Evolutionary conservation across 768 basidiomycete species (phyloP).

Genomic region (Suillus bovinus): DNA sequence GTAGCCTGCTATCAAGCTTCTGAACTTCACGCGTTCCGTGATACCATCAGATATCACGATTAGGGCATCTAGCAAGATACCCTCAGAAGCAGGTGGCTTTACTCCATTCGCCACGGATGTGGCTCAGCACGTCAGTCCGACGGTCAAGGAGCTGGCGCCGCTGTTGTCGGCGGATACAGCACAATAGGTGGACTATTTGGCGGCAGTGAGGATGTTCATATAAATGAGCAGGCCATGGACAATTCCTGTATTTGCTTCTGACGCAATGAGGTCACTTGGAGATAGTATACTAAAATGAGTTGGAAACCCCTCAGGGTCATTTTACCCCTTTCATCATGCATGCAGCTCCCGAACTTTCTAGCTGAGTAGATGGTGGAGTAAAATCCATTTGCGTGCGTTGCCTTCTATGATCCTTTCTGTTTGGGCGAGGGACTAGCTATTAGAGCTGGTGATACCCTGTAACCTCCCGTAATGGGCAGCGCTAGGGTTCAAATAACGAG

Average conservation of each 20-base stretch:
- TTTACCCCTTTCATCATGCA: background rate
- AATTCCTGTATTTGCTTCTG: background rate
- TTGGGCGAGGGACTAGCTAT: background rate
- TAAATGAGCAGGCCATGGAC: background rate
- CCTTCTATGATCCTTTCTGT: background rate
- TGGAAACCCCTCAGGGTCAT: background rate
- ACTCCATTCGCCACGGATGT: constrained; percentile 28
- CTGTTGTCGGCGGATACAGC: constrained; percentile 28
- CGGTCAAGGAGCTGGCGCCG: constrained; percentile 30
- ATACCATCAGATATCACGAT: constrained; percentile 19
- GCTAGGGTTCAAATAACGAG: background rate
- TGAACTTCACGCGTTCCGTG: constrained; percentile 28
- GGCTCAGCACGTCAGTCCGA: constrained; percentile 32
- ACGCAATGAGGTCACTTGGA: constrained; percentile 1
- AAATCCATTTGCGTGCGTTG: background rate
- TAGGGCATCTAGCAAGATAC: background rate
- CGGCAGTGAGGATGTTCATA: constrained; percentile 24
- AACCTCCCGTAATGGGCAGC: background rate
- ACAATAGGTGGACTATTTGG: constrained; percentile 44
- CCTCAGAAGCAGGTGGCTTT: constrained; percentile 8
- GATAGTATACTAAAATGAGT: background rate
- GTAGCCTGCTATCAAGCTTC: constrained; percentile 37
- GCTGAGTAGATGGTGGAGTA: background rate
- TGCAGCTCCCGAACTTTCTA: background rate
- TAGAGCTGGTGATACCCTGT: background rate